Percentiles rank a stretch among this genome's conserved stretches.
phyloP scores from a whole-genome alignment of 495 filamentous ascomycete species.

The Penicillium maclennaniae region DNA sequence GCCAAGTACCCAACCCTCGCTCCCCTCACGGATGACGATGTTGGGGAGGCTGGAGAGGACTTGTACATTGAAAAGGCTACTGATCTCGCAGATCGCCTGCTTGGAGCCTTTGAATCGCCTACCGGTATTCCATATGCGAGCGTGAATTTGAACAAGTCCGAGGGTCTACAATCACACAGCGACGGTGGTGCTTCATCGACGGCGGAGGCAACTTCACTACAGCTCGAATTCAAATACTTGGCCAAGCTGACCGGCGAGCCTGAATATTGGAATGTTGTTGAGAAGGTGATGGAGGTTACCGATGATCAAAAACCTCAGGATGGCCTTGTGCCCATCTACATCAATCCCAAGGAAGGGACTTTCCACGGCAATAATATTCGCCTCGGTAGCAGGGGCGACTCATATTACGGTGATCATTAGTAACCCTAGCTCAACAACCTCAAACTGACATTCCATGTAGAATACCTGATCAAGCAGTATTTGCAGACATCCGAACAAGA shows the following conservation, averaged over 20 bases:
- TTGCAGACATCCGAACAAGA: slow-evolving; percentile 87
- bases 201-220: slow-evolving; percentile 84
- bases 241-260: slow-evolving; percentile 91
- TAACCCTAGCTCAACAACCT: neutral
- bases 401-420: slow-evolving; percentile 70
- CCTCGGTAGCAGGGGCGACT: slow-evolving; percentile 89
- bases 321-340: slow-evolving; percentile 87
- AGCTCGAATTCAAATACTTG: slow-evolving; percentile 97
- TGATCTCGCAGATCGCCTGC: slow-evolving; percentile 81
- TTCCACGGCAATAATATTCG: slow-evolving; percentile 85
- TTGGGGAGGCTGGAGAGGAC: slow-evolving; percentile 70
- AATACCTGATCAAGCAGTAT: slow-evolving; percentile 97
- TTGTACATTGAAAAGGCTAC: slow-evolving; percentile 94
- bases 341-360: slow-evolving; percentile 70
- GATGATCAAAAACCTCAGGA: slow-evolving; percentile 74
- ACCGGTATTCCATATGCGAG: slow-evolving; percentile 88
- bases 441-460: slow-evolving; percentile 30
- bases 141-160: slow-evolving; percentile 73
- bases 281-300: slow-evolving; percentile 86
- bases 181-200: slow-evolving; percentile 92
- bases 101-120: slow-evolving; percentile 80
- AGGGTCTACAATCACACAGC: slow-evolving; percentile 72
- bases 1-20: slow-evolving; percentile 65
- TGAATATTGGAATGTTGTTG: slow-evolving; percentile 83
- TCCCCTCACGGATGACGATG: slow-evolving; percentile 60